These are phyloP conservation scores for Vigna trinervia DNA, from an alignment of 306 rosid genomes.

Conservation along the genomic window DNA sequence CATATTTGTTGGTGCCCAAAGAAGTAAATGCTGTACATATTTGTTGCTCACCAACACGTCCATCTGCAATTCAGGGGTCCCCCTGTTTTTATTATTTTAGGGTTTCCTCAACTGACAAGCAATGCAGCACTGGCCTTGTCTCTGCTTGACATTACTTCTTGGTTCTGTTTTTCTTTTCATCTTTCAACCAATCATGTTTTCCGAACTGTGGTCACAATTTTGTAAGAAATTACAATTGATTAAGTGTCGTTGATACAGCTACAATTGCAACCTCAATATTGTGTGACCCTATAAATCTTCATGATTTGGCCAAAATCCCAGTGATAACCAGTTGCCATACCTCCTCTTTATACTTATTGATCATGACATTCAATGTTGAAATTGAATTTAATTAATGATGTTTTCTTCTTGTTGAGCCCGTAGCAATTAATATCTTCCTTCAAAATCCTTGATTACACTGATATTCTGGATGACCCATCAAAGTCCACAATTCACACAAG, in stretches of 20 bases:
- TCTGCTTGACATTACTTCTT: slow-evolving; percentile 11
- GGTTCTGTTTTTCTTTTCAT: not conserved
- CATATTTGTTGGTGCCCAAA: slow-evolving; percentile 36
- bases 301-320: not conserved
- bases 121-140: slow-evolving; percentile 41
- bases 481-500: not conserved
- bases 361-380: not conserved
- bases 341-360: slow-evolving; percentile 4
- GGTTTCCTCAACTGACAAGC: slow-evolving; percentile 43
- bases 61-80: slow-evolving; percentile 50
- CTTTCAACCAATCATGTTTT: not conserved
- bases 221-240: not conserved
- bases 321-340: not conserved
- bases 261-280: not conserved
- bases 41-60: slow-evolving; percentile 61
- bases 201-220: not conserved
- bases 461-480: not conserved
- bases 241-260: not conserved
- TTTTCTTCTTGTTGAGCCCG: slow-evolving; percentile 3
- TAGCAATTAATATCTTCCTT: not conserved
- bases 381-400: not conserved
- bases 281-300: not conserved
- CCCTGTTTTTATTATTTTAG: slow-evolving; percentile 38
- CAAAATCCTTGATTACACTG: not conserved
- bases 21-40: slow-evolving; percentile 53